These are phyloP conservation scores for Saccharomyces hybrid DNA, from an alignment of 1,139 yeast genomes.

Conservation along the genomic window DNA sequence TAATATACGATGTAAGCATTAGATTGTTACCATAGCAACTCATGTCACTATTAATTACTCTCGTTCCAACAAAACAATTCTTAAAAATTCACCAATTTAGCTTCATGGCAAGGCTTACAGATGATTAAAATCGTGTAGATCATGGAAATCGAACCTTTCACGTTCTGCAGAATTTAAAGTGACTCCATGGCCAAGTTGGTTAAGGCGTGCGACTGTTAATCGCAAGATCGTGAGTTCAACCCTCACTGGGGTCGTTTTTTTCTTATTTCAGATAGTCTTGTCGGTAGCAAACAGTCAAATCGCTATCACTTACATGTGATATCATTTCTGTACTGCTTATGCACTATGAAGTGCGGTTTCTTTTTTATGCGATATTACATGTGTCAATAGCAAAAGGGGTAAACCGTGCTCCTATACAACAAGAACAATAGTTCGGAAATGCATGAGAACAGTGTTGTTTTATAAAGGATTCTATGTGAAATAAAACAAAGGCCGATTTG, in stretches of 20 bases:
- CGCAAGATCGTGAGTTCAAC: slow-evolving; percentile 35
- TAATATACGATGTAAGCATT: too few relatives aligned
- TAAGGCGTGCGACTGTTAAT: slow-evolving; percentile 35
- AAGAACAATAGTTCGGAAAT: background rate
- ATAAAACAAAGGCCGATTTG: background rate
- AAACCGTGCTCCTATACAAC: background rate
- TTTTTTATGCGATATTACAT: background rate
- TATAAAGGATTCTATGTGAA: background rate
- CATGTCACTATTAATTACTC: too few relatives aligned
- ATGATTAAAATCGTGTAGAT: too few relatives aligned
- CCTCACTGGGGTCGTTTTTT: slow-evolving; percentile 32
- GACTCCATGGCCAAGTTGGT: slow-evolving; percentile 35
- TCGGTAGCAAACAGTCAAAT: too few relatives aligned
- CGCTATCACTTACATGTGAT: too few relatives aligned
- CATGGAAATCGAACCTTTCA: too few relatives aligned
- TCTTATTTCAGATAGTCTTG: slow-evolving; percentile 4
- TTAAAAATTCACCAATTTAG: too few relatives aligned
- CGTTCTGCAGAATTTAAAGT: background rate
- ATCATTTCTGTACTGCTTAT: background rate
- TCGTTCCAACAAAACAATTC: too few relatives aligned
- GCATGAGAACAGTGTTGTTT: background rate
- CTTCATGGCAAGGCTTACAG: too few relatives aligned
- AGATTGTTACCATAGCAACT: too few relatives aligned
- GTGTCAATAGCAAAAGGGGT: background rate
- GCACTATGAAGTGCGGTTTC: background rate